Conservation (phyloP, 768 basidiomycete genomes). For the Sporobolomyces pararoseus region DNA sequence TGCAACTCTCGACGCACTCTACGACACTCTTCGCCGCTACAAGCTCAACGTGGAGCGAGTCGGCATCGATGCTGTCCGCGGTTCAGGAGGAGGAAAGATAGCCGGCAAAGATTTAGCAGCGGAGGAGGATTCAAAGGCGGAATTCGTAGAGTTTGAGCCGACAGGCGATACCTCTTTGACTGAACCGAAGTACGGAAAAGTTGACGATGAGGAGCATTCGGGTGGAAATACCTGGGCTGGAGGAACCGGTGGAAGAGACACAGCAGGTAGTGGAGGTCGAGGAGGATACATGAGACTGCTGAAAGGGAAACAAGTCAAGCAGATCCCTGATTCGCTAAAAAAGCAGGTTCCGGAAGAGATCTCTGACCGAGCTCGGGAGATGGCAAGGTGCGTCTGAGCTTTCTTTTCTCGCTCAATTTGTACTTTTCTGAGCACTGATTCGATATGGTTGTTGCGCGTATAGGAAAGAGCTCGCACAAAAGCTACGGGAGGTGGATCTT, state of each 20-base stretch:
- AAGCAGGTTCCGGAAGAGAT: slow-evolving; percentile 31
- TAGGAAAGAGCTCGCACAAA: slow-evolving; percentile 27
- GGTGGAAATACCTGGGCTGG: slow-evolving; percentile 40
- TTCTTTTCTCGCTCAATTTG: background rate
- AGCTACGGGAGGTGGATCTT: slow-evolving; percentile 30
- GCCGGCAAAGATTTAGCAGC: background rate
- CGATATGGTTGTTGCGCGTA: too few species aligned
- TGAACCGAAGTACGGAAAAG: slow-evolving; percentile 35
- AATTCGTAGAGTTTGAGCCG: slow-evolving; percentile 32
- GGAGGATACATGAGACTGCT: slow-evolving; percentile 37
- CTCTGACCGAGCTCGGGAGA: slow-evolving; percentile 31
- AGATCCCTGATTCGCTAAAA: slow-evolving; percentile 32
- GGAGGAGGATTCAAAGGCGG: background rate
- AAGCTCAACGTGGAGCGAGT: slow-evolving; percentile 16
- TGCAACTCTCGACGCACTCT: slow-evolving; percentile 28
- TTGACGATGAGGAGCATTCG: slow-evolving; percentile 22
- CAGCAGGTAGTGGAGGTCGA: slow-evolving; percentile 26
- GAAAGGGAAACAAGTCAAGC: slow-evolving; percentile 23
- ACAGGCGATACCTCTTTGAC: slow-evolving; percentile 21
- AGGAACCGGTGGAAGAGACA: slow-evolving; percentile 35
- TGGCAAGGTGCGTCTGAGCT: too few species aligned
- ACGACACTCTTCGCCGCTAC: slow-evolving; percentile 15
- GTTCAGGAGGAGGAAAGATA: background rate
- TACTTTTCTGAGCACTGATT: too few species aligned
- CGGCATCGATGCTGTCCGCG: slow-evolving; percentile 34